These are phyloP conservation scores for Fusarium falciforme DNA, from an alignment of 2,329 filamentous ascomycete species.

Conservation along the genomic window DNA sequence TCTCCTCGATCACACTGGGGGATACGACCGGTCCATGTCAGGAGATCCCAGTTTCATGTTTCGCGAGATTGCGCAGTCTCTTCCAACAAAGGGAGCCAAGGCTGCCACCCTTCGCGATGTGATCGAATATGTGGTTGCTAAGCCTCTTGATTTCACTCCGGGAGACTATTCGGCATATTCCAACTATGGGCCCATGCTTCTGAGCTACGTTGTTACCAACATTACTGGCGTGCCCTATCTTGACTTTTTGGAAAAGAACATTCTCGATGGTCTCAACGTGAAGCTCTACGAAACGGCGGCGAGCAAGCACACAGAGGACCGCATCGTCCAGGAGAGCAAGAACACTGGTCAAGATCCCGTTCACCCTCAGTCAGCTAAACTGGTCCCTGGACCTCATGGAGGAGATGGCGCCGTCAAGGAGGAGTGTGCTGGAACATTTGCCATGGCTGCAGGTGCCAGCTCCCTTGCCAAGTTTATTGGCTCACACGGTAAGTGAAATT, in stretches of 20 bases:
- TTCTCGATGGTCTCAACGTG: conserved; percentile 23
- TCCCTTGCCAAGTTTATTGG: conserved; percentile 23
- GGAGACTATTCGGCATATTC: conserved; percentile 21
- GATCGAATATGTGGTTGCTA: conserved; percentile 26
- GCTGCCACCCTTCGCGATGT: conserved; percentile 30
- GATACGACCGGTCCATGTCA: conserved; percentile 9
- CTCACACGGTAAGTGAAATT: conserved; percentile 4
- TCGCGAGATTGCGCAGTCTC: conserved; percentile 12
- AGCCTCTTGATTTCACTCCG: conserved; percentile 18
- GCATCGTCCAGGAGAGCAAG: conserved; percentile 31
- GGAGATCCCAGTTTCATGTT: conserved; percentile 25
- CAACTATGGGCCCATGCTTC: conserved; percentile 27
- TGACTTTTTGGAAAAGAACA: conserved; percentile 25
- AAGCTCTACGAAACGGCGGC: conserved; percentile 14
- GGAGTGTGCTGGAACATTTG: conserved; percentile 25
- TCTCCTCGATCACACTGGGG: conserved; percentile 24
- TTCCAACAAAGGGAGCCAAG: conserved; percentile 4
- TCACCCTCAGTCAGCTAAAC: background rate
- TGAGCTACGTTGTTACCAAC: conserved; percentile 29
- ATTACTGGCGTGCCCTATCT: conserved; percentile 24
- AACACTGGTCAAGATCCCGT: conserved; percentile 11
- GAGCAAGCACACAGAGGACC: conserved; percentile 10
- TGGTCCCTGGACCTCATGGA: conserved; percentile 14
- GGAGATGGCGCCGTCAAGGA: conserved; percentile 36
- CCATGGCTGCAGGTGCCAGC: conserved; percentile 27